A percentile compares a stretch with the other conserved stretches of the same genome.
Conservation (phyloP, 495 filamentous ascomycete genomes). For the Daldinia decipiens region DNA sequence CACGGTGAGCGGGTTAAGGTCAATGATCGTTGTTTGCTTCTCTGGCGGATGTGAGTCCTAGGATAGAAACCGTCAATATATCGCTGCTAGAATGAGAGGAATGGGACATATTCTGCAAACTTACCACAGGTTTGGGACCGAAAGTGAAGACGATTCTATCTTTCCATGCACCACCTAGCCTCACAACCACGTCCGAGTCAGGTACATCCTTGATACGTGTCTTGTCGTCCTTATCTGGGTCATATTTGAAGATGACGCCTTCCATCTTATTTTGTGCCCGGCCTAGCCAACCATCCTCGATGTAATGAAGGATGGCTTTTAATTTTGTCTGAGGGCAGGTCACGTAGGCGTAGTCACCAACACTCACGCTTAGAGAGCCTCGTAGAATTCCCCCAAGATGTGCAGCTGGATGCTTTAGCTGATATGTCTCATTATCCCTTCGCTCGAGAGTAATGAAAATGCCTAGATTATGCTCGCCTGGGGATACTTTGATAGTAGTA, state of each 20-base stretch:
- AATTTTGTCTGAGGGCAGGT: conserved; percentile 87
- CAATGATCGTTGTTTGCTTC: conserved; percentile 78
- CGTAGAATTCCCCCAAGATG: conserved; percentile 88
- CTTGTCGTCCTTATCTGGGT: conserved; percentile 81
- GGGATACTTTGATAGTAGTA: conserved; percentile 88
- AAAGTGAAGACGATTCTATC: conserved; percentile 65
- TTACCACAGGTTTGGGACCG: conserved; percentile 62
- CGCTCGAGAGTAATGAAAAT: conserved; percentile 91
- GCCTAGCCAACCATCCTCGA: conserved; percentile 94
- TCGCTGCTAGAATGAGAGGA: neutral
- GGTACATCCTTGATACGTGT: conserved; percentile 84
- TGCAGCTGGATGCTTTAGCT: conserved; percentile 93
- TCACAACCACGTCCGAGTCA: conserved; percentile 82
- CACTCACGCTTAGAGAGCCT: conserved; percentile 83
- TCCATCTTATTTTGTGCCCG: conserved; percentile 90
- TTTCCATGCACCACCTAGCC: conserved; percentile 84
- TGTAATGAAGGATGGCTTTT: conserved; percentile 90
- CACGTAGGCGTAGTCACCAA: conserved; percentile 86
- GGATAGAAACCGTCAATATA: conserved; percentile 17
- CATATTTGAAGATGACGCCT: conserved; percentile 89
- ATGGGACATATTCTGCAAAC: conserved; percentile 28
- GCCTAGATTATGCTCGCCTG: conserved; percentile 91
- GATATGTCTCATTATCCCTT: conserved; percentile 87
- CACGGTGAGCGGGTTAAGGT: conserved; percentile 81
- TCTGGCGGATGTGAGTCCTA: conserved; percentile 62